A percentile compares a stretch with the other conserved stretches of the same genome.
These are phyloP conservation scores for Thelephora ganbajun DNA, from an alignment of 768 basidiomycete species.

Conservation along the genomic window DNA sequence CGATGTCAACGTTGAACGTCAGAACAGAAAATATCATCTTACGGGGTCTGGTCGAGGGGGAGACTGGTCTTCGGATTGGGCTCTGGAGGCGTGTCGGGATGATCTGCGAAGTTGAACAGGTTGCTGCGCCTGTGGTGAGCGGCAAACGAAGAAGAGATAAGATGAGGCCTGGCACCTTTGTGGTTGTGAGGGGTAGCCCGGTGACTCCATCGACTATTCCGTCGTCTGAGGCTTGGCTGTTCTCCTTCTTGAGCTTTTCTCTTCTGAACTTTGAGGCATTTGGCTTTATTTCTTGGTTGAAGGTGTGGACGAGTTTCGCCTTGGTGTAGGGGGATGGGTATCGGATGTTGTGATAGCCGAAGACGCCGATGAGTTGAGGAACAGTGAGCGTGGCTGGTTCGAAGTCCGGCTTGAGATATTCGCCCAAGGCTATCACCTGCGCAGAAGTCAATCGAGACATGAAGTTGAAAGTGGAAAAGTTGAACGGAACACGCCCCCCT, in stretches of 20 bases:
- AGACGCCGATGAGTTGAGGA: constrained; percentile 66
- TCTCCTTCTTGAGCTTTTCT: constrained; percentile 49
- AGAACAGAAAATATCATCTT: constrained; percentile 13
- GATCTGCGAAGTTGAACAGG: constrained; percentile 31
- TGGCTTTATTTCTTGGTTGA: constrained; percentile 62
- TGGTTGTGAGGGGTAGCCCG: constrained; percentile 45
- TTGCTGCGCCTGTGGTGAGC: neutral
- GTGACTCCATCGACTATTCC: constrained; percentile 78
- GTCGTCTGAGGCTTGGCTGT: constrained; percentile 65
- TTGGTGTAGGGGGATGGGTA: constrained; percentile 70
- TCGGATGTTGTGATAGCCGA: constrained; percentile 62
- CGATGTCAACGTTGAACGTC: constrained; percentile 6
- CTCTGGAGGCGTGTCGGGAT: constrained; percentile 51
- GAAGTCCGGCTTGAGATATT: constrained; percentile 71
- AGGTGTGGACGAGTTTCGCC: constrained; percentile 60
- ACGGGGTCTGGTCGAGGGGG: constrained; percentile 39
- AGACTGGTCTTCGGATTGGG: constrained; percentile 30
- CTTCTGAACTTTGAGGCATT: constrained; percentile 42
- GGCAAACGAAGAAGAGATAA: constrained; percentile 2
- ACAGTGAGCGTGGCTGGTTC: constrained; percentile 63
- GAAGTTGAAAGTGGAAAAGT: constrained; percentile 6
- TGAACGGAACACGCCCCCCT: neutral
- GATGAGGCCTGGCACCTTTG: constrained; percentile 22
- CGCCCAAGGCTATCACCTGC: constrained; percentile 58
- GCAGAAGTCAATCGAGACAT: constrained; percentile 76